A percentile compares a stretch with the other conserved stretches of the same genome.
Evolutionary conservation across 148 eudicot genomes (phyloP).

Genomic region (Persicaria tinctoria): DNA sequence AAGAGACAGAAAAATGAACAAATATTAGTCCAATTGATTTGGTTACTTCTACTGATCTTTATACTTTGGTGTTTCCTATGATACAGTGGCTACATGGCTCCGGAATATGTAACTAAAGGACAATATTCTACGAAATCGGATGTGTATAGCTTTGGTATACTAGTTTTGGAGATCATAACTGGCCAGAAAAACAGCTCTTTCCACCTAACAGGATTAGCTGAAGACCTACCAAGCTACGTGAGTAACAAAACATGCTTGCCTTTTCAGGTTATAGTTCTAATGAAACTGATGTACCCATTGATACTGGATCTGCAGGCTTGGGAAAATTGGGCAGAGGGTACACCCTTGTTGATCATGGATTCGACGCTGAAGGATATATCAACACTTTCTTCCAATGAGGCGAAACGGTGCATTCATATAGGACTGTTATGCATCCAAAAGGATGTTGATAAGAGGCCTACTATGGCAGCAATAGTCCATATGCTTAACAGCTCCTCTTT

Average conservation of each 20-base stretch:
- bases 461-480: slow-evolving; percentile 22
- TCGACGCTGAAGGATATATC: slow-evolving; percentile 19
- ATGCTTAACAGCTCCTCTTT: slow-evolving; percentile 21
- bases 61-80: not conserved
- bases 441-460: slow-evolving; percentile 23
- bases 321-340: slow-evolving; percentile 26
- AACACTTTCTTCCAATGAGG: slow-evolving; percentile 17
- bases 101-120: slow-evolving; percentile 31
- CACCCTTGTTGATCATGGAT: slow-evolving; percentile 23
- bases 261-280: not conserved
- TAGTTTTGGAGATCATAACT: slow-evolving; percentile 26
- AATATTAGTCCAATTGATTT: not conserved
- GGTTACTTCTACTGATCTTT: not conserved
- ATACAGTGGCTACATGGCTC: slow-evolving; percentile 32
- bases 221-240: too few relatives aligned
- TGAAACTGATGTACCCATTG: not conserved
- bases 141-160: slow-evolving; percentile 30
- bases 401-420: slow-evolving; percentile 24
- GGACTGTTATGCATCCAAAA: slow-evolving; percentile 35
- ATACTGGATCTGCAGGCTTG: slow-evolving; percentile 23
- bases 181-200: slow-evolving; percentile 11
- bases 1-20: not conserved
- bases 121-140: slow-evolving; percentile 29
- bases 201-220: too few relatives aligned
- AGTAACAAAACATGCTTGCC: too few relatives aligned